Evolutionary conservation across 1,284 basidiomycete genomes (phyloP).

Genomic region (Sanghuangporus sanghuang): DNA sequence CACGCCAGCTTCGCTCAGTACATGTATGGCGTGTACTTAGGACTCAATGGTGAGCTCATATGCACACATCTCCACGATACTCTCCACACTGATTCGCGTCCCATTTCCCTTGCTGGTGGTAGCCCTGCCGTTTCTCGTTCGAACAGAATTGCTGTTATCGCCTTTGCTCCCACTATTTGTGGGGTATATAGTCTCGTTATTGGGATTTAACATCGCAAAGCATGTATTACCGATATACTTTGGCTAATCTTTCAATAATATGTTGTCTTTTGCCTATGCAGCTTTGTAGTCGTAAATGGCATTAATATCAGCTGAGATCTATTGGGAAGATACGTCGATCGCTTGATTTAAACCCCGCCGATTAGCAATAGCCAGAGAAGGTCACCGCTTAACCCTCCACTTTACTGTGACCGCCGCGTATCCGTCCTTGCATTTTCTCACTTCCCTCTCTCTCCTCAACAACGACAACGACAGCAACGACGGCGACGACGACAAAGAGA

Average conservation of each 20-base stretch:
- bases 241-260: slow-evolving; percentile 37
- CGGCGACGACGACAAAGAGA: not conserved
- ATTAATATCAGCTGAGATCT: not conserved
- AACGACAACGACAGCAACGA: not conserved
- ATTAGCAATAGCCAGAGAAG: not conserved
- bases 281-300: not conserved
- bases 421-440: not conserved
- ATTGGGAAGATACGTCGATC: not conserved
- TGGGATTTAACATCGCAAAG: slow-evolving; percentile 87
- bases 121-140: slow-evolving; percentile 89
- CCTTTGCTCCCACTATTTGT: slow-evolving; percentile 82
- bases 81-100: not conserved
- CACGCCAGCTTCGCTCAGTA: slow-evolving; percentile 73
- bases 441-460: slow-evolving; percentile 6
- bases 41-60: slow-evolving; percentile 60
- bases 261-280: not conserved
- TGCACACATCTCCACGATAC: not conserved
- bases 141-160: slow-evolving; percentile 80
- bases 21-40: slow-evolving; percentile 86
- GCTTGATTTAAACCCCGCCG: slow-evolving; percentile 17
- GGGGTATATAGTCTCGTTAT: slow-evolving; percentile 78
- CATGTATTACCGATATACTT: slow-evolving; percentile 78
- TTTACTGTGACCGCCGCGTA: not conserved
- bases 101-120: slow-evolving; percentile 6
- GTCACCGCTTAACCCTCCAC: not conserved